phyloP scores from a whole-genome alignment of 768 basidiomycete species.

The Pleurotus salmoneostramineus region DNA sequence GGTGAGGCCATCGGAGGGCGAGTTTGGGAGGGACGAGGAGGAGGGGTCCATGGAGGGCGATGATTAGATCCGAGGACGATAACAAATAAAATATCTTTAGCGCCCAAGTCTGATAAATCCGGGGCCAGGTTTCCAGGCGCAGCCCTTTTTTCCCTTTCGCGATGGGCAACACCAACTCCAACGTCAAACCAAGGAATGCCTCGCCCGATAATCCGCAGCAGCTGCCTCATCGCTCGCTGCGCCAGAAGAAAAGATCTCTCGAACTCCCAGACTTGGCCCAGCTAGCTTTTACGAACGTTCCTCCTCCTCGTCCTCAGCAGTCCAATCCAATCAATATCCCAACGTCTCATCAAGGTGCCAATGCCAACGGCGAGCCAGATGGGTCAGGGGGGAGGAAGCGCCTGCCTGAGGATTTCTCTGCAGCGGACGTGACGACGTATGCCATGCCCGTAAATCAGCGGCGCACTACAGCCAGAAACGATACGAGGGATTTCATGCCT shows the following conservation, averaged over 20 bases:
- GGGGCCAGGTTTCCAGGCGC: neutral
- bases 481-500: constrained; percentile 5
- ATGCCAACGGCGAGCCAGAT: constrained; percentile 22
- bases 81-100: neutral
- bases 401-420: constrained; percentile 20
- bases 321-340: constrained; percentile 39
- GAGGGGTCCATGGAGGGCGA: neutral
- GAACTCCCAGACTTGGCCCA: constrained; percentile 70
- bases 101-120: neutral
- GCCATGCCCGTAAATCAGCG: constrained; percentile 7
- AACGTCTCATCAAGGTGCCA: constrained; percentile 12
- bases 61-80: neutral
- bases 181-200: constrained; percentile 5
- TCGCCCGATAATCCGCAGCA: constrained; percentile 2
- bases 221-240: constrained; percentile 55
- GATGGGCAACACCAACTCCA: constrained; percentile 7
- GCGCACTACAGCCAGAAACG: neutral
- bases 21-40: neutral
- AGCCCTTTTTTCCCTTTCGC: constrained; percentile 3
- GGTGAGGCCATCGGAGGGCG: constrained; percentile 19
- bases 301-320: constrained; percentile 11
- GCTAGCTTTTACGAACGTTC: constrained; percentile 18
- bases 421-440: constrained; percentile 8
- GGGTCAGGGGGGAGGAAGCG: constrained; percentile 18
- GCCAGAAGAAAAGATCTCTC: constrained; percentile 67